Percentiles rank a stretch among this genome's conserved stretches.
These are phyloP conservation scores for Ceratonia siliqua DNA, from an alignment of 306 rosid genomes.

Conservation along the genomic window DNA sequence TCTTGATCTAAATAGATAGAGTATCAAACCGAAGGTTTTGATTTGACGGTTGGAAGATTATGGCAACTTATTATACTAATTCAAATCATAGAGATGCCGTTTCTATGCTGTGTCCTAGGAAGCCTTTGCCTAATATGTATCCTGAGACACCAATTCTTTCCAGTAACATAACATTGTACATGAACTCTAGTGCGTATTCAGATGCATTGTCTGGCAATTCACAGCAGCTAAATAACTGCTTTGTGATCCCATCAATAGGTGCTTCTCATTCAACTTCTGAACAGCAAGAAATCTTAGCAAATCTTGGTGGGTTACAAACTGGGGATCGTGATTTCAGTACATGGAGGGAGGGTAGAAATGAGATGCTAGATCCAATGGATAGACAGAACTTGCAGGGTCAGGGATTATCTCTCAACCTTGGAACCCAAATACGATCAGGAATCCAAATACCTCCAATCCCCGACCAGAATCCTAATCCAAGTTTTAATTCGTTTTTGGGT, in stretches of 20 bases:
- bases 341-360: conserved; percentile 65
- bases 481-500: conserved; percentile 55
- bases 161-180: conserved; percentile 58
- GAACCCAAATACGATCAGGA: conserved; percentile 59
- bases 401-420: conserved; percentile 69
- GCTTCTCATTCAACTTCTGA: conserved; percentile 46
- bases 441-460: conserved; percentile 53
- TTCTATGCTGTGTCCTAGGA: not conserved
- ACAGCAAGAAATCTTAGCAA: conserved; percentile 53
- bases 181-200: conserved; percentile 49
- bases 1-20: conserved; percentile 10
- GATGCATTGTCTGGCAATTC: conserved; percentile 48
- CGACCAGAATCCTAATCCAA: conserved; percentile 46
- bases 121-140: conserved; percentile 42
- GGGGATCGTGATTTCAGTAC: conserved; percentile 47
- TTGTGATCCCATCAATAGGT: conserved; percentile 45
- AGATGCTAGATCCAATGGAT: conserved; percentile 49
- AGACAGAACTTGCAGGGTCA: conserved; percentile 65
- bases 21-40: conserved; percentile 16
- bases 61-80: conserved; percentile 48
- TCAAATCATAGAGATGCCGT: not conserved
- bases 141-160: conserved; percentile 53
- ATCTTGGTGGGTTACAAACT: conserved; percentile 44
- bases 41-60: conserved; percentile 41
- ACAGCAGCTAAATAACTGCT: conserved; percentile 50